Conservation (phyloP, 495 filamentous ascomycete species). For the Penicillium soppii region DNA sequence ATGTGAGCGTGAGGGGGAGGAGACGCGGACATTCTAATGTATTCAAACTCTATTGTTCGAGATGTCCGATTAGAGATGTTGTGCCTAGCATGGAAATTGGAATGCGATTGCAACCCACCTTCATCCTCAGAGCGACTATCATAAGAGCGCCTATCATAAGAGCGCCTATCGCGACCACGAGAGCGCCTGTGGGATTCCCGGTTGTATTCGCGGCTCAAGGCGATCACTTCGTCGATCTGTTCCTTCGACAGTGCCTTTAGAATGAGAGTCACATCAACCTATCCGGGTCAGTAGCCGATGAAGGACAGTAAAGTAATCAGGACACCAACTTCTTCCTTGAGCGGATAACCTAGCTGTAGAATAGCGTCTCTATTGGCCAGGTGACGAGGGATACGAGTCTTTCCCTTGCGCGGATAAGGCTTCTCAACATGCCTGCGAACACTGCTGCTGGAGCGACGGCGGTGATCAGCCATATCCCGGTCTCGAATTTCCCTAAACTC, state of each 20-base stretch:
- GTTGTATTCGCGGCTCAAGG: constrained; percentile 67
- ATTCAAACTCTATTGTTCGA: constrained; percentile 28
- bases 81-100: neutral
- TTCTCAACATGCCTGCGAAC: constrained; percentile 41
- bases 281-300: neutral
- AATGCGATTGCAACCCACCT: neutral
- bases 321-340: constrained; percentile 71
- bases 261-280: constrained; percentile 78
- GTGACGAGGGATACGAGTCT: constrained; percentile 77
- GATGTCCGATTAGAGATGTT: neutral
- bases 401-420: constrained; percentile 76
- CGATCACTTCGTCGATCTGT: constrained; percentile 86
- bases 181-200: constrained; percentile 21
- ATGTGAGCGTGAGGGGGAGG: too few relatives aligned
- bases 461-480: constrained; percentile 40
- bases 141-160: too few relatives aligned
- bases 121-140: neutral
- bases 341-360: constrained; percentile 82
- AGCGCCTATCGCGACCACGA: too few relatives aligned
- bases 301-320: neutral
- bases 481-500: constrained; percentile 61
- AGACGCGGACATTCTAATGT: constrained; percentile 25
- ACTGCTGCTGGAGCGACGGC: constrained; percentile 46
- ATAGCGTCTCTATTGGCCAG: constrained; percentile 76
- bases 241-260: constrained; percentile 79